phyloP scores from a whole-genome alignment of 768 basidiomycete species.

The Brasilioporus rufonigricans region DNA sequence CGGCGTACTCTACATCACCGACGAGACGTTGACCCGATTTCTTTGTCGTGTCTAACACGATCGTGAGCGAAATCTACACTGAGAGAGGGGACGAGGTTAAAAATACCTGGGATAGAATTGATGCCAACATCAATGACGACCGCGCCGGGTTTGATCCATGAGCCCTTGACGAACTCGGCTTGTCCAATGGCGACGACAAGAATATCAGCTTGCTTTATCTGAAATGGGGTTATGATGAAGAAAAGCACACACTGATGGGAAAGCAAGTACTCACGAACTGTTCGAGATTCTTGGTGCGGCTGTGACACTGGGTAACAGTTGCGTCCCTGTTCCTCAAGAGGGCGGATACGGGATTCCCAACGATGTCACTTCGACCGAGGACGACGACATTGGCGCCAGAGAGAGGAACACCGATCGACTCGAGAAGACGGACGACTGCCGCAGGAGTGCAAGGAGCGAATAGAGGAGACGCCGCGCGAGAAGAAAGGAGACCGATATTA shows the following conservation, averaged over 20 bases:
- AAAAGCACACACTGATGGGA: constrained; percentile 9
- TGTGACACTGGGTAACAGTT: constrained; percentile 98
- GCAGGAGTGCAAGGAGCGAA: constrained; percentile 96
- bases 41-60: constrained; percentile 69
- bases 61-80: background rate
- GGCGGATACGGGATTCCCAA: constrained; percentile 91
- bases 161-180: constrained; percentile 85
- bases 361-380: constrained; percentile 96
- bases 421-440: constrained; percentile 86
- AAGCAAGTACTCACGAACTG: constrained; percentile 55
- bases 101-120: constrained; percentile 85
- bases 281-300: constrained; percentile 78
- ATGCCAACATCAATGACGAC: constrained; percentile 98
- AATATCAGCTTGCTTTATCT: constrained; percentile 88
- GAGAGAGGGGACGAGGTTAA: background rate
- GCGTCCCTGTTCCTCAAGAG: constrained; percentile 89
- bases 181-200: constrained; percentile 96
- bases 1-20: constrained; percentile 88
- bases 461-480: constrained; percentile 83
- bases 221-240: constrained; percentile 4
- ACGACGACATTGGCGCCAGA: constrained; percentile 85
- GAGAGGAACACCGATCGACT: constrained; percentile 77
- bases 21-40: constrained; percentile 95
- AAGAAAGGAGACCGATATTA: constrained; percentile 94
- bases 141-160: constrained; percentile 94